Percentiles rank a stretch among this genome's conserved stretches.
Evolutionary conservation across 2,329 filamentous ascomycete species (phyloP).

Genomic region (Alternaria hordeiaustralica): DNA sequence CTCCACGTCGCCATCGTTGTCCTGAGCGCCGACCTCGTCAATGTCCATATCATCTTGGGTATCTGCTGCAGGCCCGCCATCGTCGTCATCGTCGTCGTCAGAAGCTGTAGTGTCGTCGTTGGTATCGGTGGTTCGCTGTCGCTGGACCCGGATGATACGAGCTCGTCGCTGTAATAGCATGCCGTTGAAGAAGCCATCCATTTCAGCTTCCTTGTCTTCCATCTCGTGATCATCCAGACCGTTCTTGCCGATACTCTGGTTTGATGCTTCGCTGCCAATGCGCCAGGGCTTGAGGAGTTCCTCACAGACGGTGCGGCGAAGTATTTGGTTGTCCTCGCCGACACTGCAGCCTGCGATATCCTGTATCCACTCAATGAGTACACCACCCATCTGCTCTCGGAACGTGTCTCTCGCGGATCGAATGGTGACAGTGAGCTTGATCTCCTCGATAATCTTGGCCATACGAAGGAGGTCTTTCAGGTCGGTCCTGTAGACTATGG

Average conservation of each 20-base stretch:
- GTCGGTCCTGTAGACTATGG: slow-evolving; percentile 78
- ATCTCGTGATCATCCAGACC: slow-evolving; percentile 83
- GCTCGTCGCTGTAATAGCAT: slow-evolving; percentile 36
- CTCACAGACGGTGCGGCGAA: slow-evolving; percentile 85
- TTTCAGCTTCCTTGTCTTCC: slow-evolving; percentile 59
- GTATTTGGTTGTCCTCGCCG: slow-evolving; percentile 76
- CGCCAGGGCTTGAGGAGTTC: slow-evolving; percentile 89
- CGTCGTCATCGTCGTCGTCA: slow-evolving; percentile 55
- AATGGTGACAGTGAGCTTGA: slow-evolving; percentile 94
- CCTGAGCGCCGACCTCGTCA: slow-evolving; percentile 53
- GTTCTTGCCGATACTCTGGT: slow-evolving; percentile 76
- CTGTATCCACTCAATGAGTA: slow-evolving; percentile 92
- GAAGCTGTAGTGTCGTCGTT: slow-evolving; percentile 52
- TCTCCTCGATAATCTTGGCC: slow-evolving; percentile 88
- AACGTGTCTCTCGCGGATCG: slow-evolving; percentile 94
- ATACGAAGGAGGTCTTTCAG: slow-evolving; percentile 76
- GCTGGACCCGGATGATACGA: slow-evolving; percentile 34
- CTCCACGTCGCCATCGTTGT: slow-evolving; percentile 57
- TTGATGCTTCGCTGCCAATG: slow-evolving; percentile 80
- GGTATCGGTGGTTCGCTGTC: slow-evolving; percentile 48
- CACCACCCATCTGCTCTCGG: slow-evolving; percentile 97
- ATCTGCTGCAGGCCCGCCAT: slow-evolving; percentile 52
- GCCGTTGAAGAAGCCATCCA: slow-evolving; percentile 35
- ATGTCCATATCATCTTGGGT: slow-evolving; percentile 57
- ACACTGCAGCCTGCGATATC: slow-evolving; percentile 92